Base-by-base conservation (phyloP, 108 stramenopile genomes). In the Chaetoceros muelleri region DNA sequence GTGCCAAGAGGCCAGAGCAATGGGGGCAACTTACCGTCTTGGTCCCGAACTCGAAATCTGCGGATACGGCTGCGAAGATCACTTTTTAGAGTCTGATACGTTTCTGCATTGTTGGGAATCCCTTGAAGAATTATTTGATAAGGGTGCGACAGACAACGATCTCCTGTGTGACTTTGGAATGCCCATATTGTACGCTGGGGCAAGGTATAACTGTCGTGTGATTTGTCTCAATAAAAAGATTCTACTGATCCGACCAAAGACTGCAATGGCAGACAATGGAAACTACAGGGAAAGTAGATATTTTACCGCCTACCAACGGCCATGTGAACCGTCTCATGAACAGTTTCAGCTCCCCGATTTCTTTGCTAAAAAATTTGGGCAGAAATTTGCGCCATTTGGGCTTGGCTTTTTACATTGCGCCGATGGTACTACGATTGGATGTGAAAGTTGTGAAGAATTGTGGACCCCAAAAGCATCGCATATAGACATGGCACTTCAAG, bases 51-150 rank as follows among this genome's bases (percentile, higher is more conserved):
- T 99, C 20, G 96, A 98, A 70, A 63, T 99, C 2, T 78, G 79
- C 46, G 98, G 98, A 23, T 99, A 99, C 56, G 95, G 96, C 17
- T 98, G 97, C 63, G 98, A 99, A 69, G 98, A 99, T 63, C 97
- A 98, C 64, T 99, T 97, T 62, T 70, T 96, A 34, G 98, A 99
- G 62, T 34, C 57, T 0, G 98, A 99, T 65, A 99, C 98, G 24
- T 88, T 96, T 73, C 64, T 65, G 28, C 98, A 99, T 75, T 97
- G 87, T 53, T 93, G 95, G 84, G 89, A 96, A 54, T 75, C 69
- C 49, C 68, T 99, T 17, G 72, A 74, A 10, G 51, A 64, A 21
- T 28, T 99, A 18, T 61, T 99, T 8, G 62, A 78, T 51, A 52
- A 61, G 23, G 90, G 85, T 26, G 81, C 80, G 10, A 94, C 95